Evolutionary conservation across 495 filamentous ascomycete genomes (phyloP), one percentile per base, ranked within the genome.

Genomic region (Talaromyces wortmannii): DNA sequence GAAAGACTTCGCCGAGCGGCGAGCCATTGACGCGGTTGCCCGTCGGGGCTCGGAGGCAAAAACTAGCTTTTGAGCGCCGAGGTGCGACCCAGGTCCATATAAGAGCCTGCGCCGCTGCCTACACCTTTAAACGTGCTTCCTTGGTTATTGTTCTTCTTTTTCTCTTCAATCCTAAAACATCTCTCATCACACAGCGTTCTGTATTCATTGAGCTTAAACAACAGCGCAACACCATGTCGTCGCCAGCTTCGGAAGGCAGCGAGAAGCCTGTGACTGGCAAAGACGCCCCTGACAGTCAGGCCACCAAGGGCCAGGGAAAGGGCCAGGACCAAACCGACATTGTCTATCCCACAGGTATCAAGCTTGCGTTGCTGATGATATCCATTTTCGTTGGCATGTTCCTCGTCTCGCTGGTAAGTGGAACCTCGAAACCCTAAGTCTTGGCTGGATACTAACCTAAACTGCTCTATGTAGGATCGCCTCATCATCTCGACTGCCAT

Each of bases 401-500:
- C 56, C 70, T 76, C 56, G 72, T 79, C 63, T 74, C 76, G 0
- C 57, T 79, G 61, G 72, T 74, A 50, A 31, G 71, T 61, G 8
- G 13, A 8, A 8, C 36, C 13, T 40, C 36, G 13, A 40, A 40
- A 2, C 13, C 36, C 36, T 40, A 40, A 40, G 13, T 40, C 36
- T 10, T 13, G 36, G 13, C 36, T 40, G 36, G 36, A 40, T 13
- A 5, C 13, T 13, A 40, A 40, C 36, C 23, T 40, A 46, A 46
- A 10, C 16, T 32, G 48, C 30, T 31, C 30, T 50, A 15, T 15
- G 7, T 52, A 55, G 53, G 53, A 55, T 17, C 29, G 31, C 12
- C 48, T 80, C 29, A 88, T 88, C 61, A 85, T 88, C 55, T 78
- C 82, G 4, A 87, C 84, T 3, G 85, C 85, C 16, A 86, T 86